phyloP scores from a whole-genome alignment of 1,139 yeast species.

The Diutina mesorugosa region DNA sequence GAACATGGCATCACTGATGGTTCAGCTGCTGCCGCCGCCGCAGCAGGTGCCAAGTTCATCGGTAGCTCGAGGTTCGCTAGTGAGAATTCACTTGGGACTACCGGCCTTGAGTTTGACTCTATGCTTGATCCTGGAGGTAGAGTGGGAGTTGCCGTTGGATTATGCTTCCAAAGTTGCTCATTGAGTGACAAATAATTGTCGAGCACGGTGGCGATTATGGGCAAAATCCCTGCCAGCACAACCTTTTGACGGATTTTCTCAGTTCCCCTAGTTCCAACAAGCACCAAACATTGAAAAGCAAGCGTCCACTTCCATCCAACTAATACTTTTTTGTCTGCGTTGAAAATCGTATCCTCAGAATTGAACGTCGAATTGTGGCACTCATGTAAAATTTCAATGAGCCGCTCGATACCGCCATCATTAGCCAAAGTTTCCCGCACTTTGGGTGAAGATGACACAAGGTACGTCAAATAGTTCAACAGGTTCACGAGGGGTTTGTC shows the following conservation, averaged over 20 bases:
- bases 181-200: conserved; percentile 60
- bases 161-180: conserved; percentile 12
- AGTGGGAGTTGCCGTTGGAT: background rate
- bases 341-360: conserved; percentile 24
- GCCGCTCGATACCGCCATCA: conserved; percentile 88
- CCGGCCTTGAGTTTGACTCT: background rate
- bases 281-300: conserved; percentile 82
- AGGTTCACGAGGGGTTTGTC: conserved; percentile 88
- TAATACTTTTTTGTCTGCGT: conserved; percentile 37
- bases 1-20: background rate
- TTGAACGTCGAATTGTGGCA: conserved; percentile 37
- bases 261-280: conserved; percentile 87
- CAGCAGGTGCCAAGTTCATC: background rate
- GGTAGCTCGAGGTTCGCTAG: background rate
- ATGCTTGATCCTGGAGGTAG: background rate
- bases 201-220: conserved; percentile 80
- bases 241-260: conserved; percentile 76
- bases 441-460: conserved; percentile 76
- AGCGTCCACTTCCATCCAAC: conserved; percentile 96
- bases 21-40: background rate
- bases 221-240: conserved; percentile 84
- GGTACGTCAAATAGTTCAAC: conserved; percentile 74
- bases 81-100: background rate
- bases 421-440: conserved; percentile 79
- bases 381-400: conserved; percentile 75